Evolutionary conservation across 2,329 filamentous ascomycete species (phyloP).

Genomic region (Aureobasidium vineae): DNA sequence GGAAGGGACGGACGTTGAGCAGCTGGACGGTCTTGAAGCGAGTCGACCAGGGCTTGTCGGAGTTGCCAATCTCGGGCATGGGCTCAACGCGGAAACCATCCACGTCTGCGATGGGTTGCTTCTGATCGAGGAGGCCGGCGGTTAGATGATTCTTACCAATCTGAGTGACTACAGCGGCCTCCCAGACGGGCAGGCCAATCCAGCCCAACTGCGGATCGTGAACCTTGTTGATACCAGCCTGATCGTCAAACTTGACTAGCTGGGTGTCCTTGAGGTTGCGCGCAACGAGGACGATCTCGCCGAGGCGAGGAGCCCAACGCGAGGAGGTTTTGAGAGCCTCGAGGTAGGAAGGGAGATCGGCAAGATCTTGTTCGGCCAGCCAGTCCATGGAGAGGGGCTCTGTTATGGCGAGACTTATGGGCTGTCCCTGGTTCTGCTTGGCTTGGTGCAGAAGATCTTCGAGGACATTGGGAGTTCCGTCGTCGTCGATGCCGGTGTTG

Average conservation of each 20-base stretch:
- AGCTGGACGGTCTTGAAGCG: slow-evolving; percentile 57
- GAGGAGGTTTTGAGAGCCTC: slow-evolving; percentile 46
- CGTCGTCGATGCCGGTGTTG: slow-evolving; percentile 42
- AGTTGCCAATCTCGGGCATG: slow-evolving; percentile 48
- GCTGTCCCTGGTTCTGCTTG: slow-evolving; percentile 42
- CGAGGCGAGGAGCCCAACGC: slow-evolving; percentile 54
- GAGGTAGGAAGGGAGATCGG: slow-evolving; percentile 37
- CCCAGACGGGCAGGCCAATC: slow-evolving; percentile 51
- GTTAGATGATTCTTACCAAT: slow-evolving; percentile 36
- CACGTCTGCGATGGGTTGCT: background rate
- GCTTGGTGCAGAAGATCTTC: slow-evolving; percentile 52
- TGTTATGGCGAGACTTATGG: slow-evolving; percentile 47
- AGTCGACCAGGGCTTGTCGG: slow-evolving; percentile 53
- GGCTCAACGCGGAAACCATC: slow-evolving; percentile 59
- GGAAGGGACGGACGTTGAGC: slow-evolving; percentile 55
- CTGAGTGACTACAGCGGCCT: slow-evolving; percentile 57
- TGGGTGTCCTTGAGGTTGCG: slow-evolving; percentile 37
- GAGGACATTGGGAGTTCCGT: slow-evolving; percentile 56
- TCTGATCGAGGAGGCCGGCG: background rate
- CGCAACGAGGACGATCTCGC: slow-evolving; percentile 58
- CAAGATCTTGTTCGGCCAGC: slow-evolving; percentile 50
- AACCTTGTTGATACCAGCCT: slow-evolving; percentile 31
- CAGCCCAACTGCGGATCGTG: slow-evolving; percentile 35
- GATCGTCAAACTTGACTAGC: slow-evolving; percentile 36
- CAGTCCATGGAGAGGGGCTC: slow-evolving; percentile 58